These are phyloP conservation scores for Penicillium sp. DNA, from an alignment of 2,329 filamentous ascomycete genomes.

Conservation along the genomic window DNA sequence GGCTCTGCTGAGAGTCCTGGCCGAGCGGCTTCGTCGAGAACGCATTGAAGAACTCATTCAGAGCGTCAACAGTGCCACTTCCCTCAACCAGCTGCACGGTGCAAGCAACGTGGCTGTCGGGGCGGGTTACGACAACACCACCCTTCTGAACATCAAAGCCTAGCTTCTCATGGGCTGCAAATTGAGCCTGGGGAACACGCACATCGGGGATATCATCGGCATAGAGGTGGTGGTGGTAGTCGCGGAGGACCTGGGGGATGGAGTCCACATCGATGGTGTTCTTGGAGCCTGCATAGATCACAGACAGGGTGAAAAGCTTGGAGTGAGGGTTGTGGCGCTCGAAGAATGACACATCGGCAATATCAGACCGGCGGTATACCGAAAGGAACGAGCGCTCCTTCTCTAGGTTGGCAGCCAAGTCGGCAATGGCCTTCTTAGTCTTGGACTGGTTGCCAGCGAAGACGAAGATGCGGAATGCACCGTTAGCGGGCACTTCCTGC, in stretches of 20 bases:
- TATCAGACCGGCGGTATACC: slow-evolving; percentile 61
- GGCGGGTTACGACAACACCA: slow-evolving; percentile 77
- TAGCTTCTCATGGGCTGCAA: slow-evolving; percentile 81
- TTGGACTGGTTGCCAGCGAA: slow-evolving; percentile 69
- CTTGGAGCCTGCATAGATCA: slow-evolving; percentile 68
- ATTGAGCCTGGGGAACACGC: slow-evolving; percentile 65
- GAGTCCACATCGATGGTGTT: slow-evolving; percentile 70
- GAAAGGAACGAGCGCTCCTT: slow-evolving; percentile 70
- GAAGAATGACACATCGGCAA: slow-evolving; percentile 65
- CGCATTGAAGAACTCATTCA: slow-evolving; percentile 77
- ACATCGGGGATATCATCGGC: slow-evolving; percentile 78
- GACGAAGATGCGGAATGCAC: slow-evolving; percentile 80
- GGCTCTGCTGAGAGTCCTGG: slow-evolving; percentile 34
- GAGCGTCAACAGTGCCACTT: slow-evolving; percentile 71
- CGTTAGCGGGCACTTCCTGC: slow-evolving; percentile 84
- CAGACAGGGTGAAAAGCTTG: slow-evolving; percentile 73
- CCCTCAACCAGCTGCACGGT: slow-evolving; percentile 73
- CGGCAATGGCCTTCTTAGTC: slow-evolving; percentile 62
- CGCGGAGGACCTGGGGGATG: slow-evolving; percentile 66
- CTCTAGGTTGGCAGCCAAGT: slow-evolving; percentile 65
- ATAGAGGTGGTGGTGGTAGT: slow-evolving; percentile 80
- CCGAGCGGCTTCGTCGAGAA: slow-evolving; percentile 61
- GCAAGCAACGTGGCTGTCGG: slow-evolving; percentile 82
- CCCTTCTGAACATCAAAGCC: slow-evolving; percentile 71
- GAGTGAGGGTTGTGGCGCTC: slow-evolving; percentile 84